These are phyloP conservation scores for Bruguiera gymnorhiza DNA, from an alignment of 345 rosid species.

Conservation along the genomic window DNA sequence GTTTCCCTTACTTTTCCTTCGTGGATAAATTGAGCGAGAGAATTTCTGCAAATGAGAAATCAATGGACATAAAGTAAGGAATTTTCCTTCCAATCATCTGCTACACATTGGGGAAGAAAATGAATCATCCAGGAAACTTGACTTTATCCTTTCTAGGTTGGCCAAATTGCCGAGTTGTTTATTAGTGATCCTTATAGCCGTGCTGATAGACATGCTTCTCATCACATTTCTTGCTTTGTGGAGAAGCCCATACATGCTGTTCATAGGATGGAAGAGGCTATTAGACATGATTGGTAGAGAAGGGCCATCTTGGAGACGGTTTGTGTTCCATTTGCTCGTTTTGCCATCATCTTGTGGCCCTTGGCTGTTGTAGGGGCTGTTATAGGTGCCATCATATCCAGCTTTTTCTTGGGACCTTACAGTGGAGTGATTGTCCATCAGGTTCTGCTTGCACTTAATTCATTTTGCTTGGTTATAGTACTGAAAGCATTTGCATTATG, in stretches of 20 bases:
- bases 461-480: not conserved
- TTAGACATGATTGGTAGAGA: conserved; percentile 82
- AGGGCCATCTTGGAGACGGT: conserved; percentile 81
- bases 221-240: conserved; percentile 62
- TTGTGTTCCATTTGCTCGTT: conserved; percentile 89
- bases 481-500: not conserved
- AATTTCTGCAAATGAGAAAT: conserved; percentile 46
- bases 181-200: conserved; percentile 57
- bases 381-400: conserved; percentile 48
- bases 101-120: not conserved
- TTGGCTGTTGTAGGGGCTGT: conserved; percentile 69
- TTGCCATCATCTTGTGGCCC: conserved; percentile 82
- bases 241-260: conserved; percentile 83
- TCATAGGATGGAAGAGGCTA: conserved; percentile 83
- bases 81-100: not conserved
- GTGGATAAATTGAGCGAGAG: conserved; percentile 79
- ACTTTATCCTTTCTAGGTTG: conserved; percentile 38
- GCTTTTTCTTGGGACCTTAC: conserved; percentile 68
- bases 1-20: conserved; percentile 85
- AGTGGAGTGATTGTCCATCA: conserved; percentile 69
- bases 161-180: conserved; percentile 60
- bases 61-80: conserved; percentile 54
- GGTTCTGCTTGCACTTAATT: conserved; percentile 13
- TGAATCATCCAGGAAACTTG: not conserved
- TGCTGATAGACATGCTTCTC: conserved; percentile 53